phyloP scores from a whole-genome alignment of 768 basidiomycete species.

The Hygrocybe coccinea region DNA sequence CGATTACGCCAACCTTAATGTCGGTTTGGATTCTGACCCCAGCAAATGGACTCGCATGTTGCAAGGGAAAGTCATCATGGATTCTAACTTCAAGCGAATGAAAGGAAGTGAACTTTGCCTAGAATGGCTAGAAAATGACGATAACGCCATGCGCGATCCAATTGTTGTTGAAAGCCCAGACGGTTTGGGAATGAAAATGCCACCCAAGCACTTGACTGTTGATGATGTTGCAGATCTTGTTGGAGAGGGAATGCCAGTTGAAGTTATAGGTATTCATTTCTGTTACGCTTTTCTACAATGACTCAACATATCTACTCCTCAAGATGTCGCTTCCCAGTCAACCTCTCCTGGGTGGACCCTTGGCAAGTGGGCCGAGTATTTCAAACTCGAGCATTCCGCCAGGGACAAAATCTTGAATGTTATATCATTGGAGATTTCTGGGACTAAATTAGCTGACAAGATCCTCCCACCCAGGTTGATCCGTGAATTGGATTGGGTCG shows the following conservation, averaged over 20 bases:
- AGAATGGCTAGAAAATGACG: slow-evolving; percentile 72
- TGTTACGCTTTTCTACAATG: not conserved
- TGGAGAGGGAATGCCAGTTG: slow-evolving; percentile 73
- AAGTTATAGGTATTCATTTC: slow-evolving; percentile 78
- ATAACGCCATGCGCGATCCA: slow-evolving; percentile 74
- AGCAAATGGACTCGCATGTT: slow-evolving; percentile 66
- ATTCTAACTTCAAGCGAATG: slow-evolving; percentile 63
- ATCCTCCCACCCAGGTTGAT: slow-evolving; percentile 81
- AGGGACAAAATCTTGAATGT: slow-evolving; percentile 92
- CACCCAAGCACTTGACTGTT: slow-evolving; percentile 63
- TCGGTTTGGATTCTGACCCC: slow-evolving; percentile 59
- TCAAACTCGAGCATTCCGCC: slow-evolving; percentile 55
- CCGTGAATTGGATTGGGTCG: slow-evolving; percentile 93
- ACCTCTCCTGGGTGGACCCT: slow-evolving; percentile 85
- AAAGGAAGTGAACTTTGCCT: slow-evolving; percentile 59
- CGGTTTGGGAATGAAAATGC: slow-evolving; percentile 90
- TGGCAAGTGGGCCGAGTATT: slow-evolving; percentile 87
- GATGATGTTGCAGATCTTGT: slow-evolving; percentile 75
- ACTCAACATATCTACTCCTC: not conserved
- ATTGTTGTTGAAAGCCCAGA: slow-evolving; percentile 74
- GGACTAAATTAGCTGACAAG: slow-evolving; percentile 71
- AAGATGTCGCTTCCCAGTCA: slow-evolving; percentile 87
- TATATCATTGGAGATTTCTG: slow-evolving; percentile 91
- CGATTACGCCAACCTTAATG: slow-evolving; percentile 75
- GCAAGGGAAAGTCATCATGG: slow-evolving; percentile 59